Conservation (phyloP, 2,329 filamentous ascomycete species). For the Calonectria pseudoturangicola region DNA sequence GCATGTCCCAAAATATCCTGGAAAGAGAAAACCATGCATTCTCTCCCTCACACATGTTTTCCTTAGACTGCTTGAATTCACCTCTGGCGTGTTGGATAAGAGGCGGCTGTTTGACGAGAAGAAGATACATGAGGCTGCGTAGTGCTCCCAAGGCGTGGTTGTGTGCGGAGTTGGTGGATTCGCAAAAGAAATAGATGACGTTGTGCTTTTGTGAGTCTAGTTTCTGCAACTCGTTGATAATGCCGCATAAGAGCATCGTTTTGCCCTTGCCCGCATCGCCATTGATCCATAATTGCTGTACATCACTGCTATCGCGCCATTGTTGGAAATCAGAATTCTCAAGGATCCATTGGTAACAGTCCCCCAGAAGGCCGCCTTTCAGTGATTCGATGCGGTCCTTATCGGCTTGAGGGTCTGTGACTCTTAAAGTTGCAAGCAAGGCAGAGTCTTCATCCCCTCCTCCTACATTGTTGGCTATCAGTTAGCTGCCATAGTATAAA, state of each 20-base stretch:
- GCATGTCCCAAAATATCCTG: not conserved
- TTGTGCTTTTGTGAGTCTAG: not conserved
- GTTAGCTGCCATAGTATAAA: not conserved
- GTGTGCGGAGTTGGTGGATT: not conserved
- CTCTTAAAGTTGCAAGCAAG: not conserved
- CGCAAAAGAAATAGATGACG: not conserved
- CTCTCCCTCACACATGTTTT: not conserved
- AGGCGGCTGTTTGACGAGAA: not conserved
- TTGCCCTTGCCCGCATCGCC: conserved; percentile 7
- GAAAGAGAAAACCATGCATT: not conserved
- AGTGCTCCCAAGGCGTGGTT: not conserved
- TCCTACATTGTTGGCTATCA: not conserved
- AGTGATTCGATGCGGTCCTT: not conserved
- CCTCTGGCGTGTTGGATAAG: not conserved
- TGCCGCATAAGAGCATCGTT: not conserved
- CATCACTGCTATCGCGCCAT: not conserved
- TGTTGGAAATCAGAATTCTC: not conserved
- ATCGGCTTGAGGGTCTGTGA: not conserved
- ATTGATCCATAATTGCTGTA: not conserved
- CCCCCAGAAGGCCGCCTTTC: not conserved
- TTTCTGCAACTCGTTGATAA: conserved; percentile 5
- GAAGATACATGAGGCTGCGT: not conserved
- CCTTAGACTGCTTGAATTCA: not conserved
- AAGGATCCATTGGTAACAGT: not conserved
- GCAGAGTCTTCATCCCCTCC: not conserved